Percentiles rank a stretch among this genome's conserved stretches.
These are phyloP conservation scores for Debaryomyces udenii DNA, from an alignment of 1,139 yeast species.

Conservation along the genomic window DNA sequence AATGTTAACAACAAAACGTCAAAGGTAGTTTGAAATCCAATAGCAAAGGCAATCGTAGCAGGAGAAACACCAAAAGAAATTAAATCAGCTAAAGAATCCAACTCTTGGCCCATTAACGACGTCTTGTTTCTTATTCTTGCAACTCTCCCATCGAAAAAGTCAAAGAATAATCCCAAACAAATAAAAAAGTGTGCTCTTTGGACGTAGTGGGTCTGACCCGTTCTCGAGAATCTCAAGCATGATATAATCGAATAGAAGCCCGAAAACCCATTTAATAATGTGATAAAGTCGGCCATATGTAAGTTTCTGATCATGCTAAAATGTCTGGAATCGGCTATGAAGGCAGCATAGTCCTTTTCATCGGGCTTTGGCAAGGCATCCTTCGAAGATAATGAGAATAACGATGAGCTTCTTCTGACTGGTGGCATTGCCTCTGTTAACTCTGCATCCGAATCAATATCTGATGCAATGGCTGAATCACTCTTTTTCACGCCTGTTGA, in stretches of 20 bases:
- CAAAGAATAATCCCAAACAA: slow-evolving; percentile 87
- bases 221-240: slow-evolving; percentile 76
- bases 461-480: slow-evolving; percentile 44
- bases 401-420: slow-evolving; percentile 47
- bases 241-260: slow-evolving; percentile 91
- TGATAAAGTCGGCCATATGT: slow-evolving; percentile 95
- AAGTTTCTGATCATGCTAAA: slow-evolving; percentile 75
- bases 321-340: slow-evolving; percentile 79
- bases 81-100: slow-evolving; percentile 93
- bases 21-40: slow-evolving; percentile 82
- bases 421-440: slow-evolving; percentile 23
- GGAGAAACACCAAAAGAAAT: slow-evolving; percentile 93
- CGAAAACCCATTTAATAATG: slow-evolving; percentile 84
- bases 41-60: slow-evolving; percentile 86
- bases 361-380: slow-evolving; percentile 61
- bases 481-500: slow-evolving; percentile 15
- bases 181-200: slow-evolving; percentile 90
- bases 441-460: slow-evolving; percentile 38
- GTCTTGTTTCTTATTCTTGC: slow-evolving; percentile 93
- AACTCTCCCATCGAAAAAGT: slow-evolving; percentile 95
- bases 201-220: slow-evolving; percentile 68
- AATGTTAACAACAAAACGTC: slow-evolving; percentile 77
- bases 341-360: slow-evolving; percentile 73
- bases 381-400: slow-evolving; percentile 45
- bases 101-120: slow-evolving; percentile 94